Conservation (phyloP, 1,284 basidiomycete genomes). For the Sphaerobolus stellatus region DNA sequence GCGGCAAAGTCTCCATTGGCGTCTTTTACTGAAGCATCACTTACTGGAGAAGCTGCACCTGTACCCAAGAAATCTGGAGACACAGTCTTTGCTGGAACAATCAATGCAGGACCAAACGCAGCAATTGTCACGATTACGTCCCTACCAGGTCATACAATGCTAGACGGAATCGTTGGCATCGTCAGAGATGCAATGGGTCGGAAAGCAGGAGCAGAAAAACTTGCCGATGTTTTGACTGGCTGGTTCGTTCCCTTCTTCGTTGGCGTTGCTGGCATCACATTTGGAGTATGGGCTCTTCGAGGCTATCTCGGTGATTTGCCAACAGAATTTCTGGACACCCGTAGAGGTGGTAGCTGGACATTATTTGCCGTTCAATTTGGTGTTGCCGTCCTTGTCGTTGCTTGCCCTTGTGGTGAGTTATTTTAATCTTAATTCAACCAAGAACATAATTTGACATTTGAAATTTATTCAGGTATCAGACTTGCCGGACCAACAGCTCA, state of each 20-base stretch:
- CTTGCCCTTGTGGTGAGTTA: conserved; percentile 71
- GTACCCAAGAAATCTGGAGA: conserved; percentile 1
- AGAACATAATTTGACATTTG: too few relatives aligned
- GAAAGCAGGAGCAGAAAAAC: conserved; percentile 78
- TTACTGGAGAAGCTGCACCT: conserved; percentile 4
- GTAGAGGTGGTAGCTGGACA: too few relatives aligned
- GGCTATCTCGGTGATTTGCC: too few relatives aligned
- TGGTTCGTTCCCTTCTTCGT: conserved; percentile 79
- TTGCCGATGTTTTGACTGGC: conserved; percentile 75
- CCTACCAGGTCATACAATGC: not conserved
- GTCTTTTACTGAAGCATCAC: not conserved
- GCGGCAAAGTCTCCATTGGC: not conserved
- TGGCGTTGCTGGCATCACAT: conserved; percentile 66
- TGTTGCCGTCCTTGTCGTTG: conserved; percentile 82
- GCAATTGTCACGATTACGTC: not conserved
- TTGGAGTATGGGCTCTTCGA: conserved; percentile 72
- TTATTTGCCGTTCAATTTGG: conserved; percentile 55
- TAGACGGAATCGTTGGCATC: conserved; percentile 3
- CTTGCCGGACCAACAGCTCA: conserved; percentile 80
- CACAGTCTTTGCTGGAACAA: conserved; percentile 1
- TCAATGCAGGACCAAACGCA: not conserved
- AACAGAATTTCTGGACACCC: too few relatives aligned
- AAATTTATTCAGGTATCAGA: conserved; percentile 45
- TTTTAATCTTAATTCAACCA: too few relatives aligned
- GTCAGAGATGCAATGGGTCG: too few relatives aligned